Base-by-base conservation (phyloP, 441 rosid species). In the Populus hybrid region DNA sequence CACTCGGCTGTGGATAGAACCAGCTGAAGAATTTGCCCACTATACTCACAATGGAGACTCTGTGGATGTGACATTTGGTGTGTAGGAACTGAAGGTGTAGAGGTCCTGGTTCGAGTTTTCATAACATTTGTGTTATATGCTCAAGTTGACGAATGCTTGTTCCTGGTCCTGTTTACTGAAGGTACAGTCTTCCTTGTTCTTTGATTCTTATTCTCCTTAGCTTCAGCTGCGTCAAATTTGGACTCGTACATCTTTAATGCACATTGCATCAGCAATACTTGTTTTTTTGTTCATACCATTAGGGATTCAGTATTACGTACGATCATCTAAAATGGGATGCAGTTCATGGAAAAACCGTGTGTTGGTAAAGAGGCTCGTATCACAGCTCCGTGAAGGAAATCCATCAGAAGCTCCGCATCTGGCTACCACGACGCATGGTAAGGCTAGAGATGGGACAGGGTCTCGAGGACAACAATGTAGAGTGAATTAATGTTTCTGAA, bases 1-100 rank as follows among this genome's bases (percentile, higher is more conserved):
- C 84, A 91, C 97, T 79, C 97, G 94, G 82, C 87, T 94, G 65
- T 94, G 97, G 97, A 92, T 94, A 81, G 98, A 96, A 84, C 97
- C 98, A 67, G 82, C 82, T 0, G 98, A 94, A 85, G 97, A 94
- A 84, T 96, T 94, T 91, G 84, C 92, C 79, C 95, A 86, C 67
- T 92, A 95, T 84, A 83, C 85, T 81, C 94, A 94, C 81, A 75
- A 67, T 33, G 90, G 99, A 77, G 90, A 92, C 81, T 94, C 93
- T 67, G 88, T 91, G 50, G 96, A 94, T 66, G 86, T 96, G 84
- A 96, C 98, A 72, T 93, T 93, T 89, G 90, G 91, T 64, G 85
- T 93, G 80, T 92, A 93, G 88, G 98, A 89, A 80, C 78, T 92
- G 78, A 94, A 96, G 91, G 98, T 91, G 77, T 61, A 53, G 56